A percentile compares a stretch with the other conserved stretches of the same genome.
Evolutionary conservation across 2,329 filamentous ascomycete genomes (phyloP).

Genomic region (Sclerotinia nivalis): DNA sequence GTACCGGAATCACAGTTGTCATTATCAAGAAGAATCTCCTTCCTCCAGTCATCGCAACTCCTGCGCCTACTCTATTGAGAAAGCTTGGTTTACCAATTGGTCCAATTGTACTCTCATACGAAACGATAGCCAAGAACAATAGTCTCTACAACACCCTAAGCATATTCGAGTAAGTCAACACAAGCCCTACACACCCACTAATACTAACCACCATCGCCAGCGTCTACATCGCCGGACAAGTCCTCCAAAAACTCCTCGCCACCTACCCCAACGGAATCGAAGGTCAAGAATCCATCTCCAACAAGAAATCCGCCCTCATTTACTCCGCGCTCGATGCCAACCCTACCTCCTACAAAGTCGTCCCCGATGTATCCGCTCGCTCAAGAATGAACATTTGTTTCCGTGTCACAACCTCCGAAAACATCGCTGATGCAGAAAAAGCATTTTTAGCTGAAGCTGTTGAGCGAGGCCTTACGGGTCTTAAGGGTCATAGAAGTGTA

Average conservation of each 20-base stretch:
- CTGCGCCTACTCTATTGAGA: slow-evolving; percentile 68
- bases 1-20: slow-evolving; percentile 81
- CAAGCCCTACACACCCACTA: neutral
- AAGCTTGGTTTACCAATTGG: slow-evolving; percentile 74
- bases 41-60: slow-evolving; percentile 64
- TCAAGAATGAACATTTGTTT: slow-evolving; percentile 98
- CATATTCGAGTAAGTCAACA: slow-evolving; percentile 71
- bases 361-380: slow-evolving; percentile 72
- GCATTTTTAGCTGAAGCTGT: slow-evolving; percentile 66
- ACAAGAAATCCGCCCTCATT: slow-evolving; percentile 73
- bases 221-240: slow-evolving; percentile 86
- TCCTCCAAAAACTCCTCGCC: slow-evolving; percentile 73
- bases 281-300: slow-evolving; percentile 72
- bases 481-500: slow-evolving; percentile 87
- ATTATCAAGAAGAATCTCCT: slow-evolving; percentile 82
- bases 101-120: slow-evolving; percentile 79
- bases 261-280: slow-evolving; percentile 68
- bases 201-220: slow-evolving; percentile 44
- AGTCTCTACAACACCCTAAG: slow-evolving; percentile 94
- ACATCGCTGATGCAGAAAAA: slow-evolving; percentile 67
- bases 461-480: slow-evolving; percentile 69
- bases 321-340: slow-evolving; percentile 76
- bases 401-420: slow-evolving; percentile 54
- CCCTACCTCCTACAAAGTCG: slow-evolving; percentile 67
- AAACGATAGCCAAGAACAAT: slow-evolving; percentile 87